Evolutionary conservation across 768 basidiomycete species (phyloP), one percentile per base, ranked within the genome.

Genomic region (Termitomyces sp.): DNA sequence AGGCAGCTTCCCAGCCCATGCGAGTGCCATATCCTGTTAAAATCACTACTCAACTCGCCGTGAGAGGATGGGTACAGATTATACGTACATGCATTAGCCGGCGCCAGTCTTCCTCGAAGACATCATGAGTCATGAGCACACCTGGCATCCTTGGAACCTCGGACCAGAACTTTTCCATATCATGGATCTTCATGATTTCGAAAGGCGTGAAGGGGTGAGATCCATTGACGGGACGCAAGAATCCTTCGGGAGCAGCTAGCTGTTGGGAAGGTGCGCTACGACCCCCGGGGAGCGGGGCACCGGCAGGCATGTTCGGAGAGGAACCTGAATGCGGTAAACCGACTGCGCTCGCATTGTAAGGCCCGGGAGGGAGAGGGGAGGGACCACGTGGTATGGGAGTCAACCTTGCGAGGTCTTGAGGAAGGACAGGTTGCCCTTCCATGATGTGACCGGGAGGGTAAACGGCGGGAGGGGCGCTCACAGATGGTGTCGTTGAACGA

Each of bases 1-100:
- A 3, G 89, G 89, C 52, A 91, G 76, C 56, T 80, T 82, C n/a
- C 86, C 87, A 16, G 80, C 76, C 91, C 91, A 94, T 0, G 87
- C 84, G 23, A 87, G 76, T 10, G 81, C 77, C 22, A 94, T 66
- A 65, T 93, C 91, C 88, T 91, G 55, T 29, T 29, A 12, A 39
- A 54, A 47, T 40, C 22, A 31, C 38, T 42, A n/a, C 31, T 54
- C 29, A 49, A 20, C 50, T 29, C 29, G 22, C 46, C 29, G 22
- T 7, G 13, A 5, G 13, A 43, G 25, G 46, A 29, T 33, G 47
- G 50, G 25, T 36, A 13, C 12, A 47, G 41, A 29, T 29, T 18
- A 15, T 18, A 75, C 80, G 12, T 63, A 89, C 90, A 72, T 84
- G 82, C 77, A 88, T 87, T 62, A 89, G 81, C 49, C 91, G 76